phyloP scores from a whole-genome alignment of 495 filamentous ascomycete genomes.

The Podospora sp. region DNA sequence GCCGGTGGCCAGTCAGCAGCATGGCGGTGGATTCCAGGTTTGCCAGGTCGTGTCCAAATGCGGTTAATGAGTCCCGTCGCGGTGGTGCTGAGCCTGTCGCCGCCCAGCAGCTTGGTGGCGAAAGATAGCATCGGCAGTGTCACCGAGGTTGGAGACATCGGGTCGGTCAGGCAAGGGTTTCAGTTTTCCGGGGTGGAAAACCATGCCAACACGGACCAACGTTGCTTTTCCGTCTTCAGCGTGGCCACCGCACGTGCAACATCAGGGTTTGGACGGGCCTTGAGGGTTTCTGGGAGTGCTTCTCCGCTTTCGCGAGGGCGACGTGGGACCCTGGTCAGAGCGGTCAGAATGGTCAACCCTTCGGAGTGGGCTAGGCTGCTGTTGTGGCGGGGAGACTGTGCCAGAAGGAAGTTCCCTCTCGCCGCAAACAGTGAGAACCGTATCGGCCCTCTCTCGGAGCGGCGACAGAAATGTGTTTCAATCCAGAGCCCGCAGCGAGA shows the following conservation, averaged over 20 bases:
- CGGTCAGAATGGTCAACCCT: background rate
- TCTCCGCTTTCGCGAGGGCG: constrained; percentile 22
- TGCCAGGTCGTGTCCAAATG: background rate
- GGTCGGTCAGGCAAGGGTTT: constrained; percentile 5
- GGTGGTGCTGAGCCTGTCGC: constrained; percentile 15
- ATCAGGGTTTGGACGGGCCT: background rate
- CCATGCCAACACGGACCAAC: constrained; percentile 2
- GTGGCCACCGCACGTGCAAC: constrained; percentile 16
- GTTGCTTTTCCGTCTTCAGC: constrained; percentile 6
- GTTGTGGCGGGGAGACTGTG: background rate
- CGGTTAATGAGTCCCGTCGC: constrained; percentile 19
- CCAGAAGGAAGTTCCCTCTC: background rate
- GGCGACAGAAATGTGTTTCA: constrained; percentile 9
- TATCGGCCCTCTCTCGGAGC: background rate
- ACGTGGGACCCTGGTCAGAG: constrained; percentile 10
- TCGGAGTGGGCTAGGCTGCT: background rate
- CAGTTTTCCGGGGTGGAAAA: constrained; percentile 5
- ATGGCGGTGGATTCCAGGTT: background rate
- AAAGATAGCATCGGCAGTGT: constrained; percentile 6
- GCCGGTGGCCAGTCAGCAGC: background rate
- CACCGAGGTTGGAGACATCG: constrained; percentile 7
- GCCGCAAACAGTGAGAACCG: background rate
- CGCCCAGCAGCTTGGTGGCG: constrained; percentile 15
- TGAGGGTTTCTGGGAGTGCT: constrained; percentile 12
- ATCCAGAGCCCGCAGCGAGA: background rate